Base-by-base conservation (phyloP, 1,284 basidiomycete genomes). In the Polyporus tsugae region DNA sequence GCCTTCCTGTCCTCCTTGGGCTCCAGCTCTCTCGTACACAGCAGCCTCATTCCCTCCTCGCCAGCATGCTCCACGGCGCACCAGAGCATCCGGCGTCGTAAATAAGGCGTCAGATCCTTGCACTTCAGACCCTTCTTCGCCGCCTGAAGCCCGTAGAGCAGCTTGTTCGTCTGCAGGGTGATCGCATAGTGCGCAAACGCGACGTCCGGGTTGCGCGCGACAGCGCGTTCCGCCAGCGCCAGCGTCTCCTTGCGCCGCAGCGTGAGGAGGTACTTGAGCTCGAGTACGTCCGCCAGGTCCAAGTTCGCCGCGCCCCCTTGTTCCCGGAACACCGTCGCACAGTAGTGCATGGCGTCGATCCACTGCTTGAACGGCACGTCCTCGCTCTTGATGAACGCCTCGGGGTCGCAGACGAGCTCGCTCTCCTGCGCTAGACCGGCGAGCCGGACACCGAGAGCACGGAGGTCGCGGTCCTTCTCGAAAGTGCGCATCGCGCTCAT, bases 61-160 rank as follows among this genome's bases (percentile, higher is more conserved):
- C 52, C 52, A 5, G 52, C 52, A 10, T 55, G 52, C 29, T 55
- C 52, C 29, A 55, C 52, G 4, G 52, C 52, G 52, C 52, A 55
- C 52, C 52, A 55, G n/a, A 60, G 59, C 59, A 60, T 6, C 38
- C 41, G 59, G 38, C 59, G 59, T 10, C 59, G 59, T 39, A 60
- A 19, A 19, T 60, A 60, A 10, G 59, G 59, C 59, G 59, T 60
- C 35, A 60, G 38, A 25, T 60, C 2, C 59, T 19, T 42, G 59
- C 38, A 41, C 38, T 60, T 29, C 22, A 60, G 59, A 19, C 59
- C 59, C 36, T 41, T 41, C 59, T 60, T 60, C 41, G 59, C 59
- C 38, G 41, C 59, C 59, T 60, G 59, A n/a, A 60, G 59, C 17
- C 38, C 59, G 15, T 60, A 25, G 22, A 41, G 22, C 15, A 41